Evolutionary conservation across 2,329 filamentous ascomycete species (phyloP).

Genomic region (Fusarium keratoplasticum): DNA sequence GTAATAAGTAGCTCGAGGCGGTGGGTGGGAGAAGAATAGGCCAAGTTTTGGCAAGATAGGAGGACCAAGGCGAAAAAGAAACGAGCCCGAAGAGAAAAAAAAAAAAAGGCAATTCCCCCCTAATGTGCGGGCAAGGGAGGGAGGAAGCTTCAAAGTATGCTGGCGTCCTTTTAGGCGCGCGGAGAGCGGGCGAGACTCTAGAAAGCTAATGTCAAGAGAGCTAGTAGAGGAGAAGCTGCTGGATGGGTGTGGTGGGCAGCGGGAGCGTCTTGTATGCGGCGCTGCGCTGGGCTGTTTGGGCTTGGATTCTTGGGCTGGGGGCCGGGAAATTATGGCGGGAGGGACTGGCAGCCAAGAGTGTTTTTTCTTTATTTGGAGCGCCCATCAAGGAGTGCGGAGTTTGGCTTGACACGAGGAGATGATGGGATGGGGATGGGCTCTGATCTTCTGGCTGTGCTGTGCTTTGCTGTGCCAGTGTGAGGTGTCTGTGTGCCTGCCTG

Average conservation of each 20-base stretch:
- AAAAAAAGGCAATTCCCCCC: conserved; percentile 38
- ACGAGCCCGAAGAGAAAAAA: neutral
- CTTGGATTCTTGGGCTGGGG: conserved; percentile 39
- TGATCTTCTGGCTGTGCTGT: conserved; percentile 27
- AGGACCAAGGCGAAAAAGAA: conserved; percentile 14
- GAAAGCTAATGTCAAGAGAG: conserved; percentile 38
- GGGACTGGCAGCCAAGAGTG: conserved; percentile 37
- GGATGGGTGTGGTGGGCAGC: conserved; percentile 19
- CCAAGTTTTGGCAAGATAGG: conserved; percentile 9
- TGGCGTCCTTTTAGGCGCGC: conserved; percentile 31
- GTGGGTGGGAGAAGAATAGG: conserved; percentile 29
- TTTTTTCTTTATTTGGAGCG: conserved; percentile 41
- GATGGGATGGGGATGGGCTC: conserved; percentile 7
- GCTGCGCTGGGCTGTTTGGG: conserved; percentile 28
- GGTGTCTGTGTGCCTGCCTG: conserved; percentile 22
- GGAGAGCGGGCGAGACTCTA: conserved; percentile 35
- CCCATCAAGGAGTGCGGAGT: conserved; percentile 7
- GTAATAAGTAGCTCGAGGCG: conserved; percentile 40
- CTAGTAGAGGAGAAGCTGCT: conserved; percentile 29
- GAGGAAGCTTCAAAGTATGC: conserved; percentile 30
- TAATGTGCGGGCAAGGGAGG: conserved; percentile 30
- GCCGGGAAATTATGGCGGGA: conserved; percentile 46
- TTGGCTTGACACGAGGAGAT: conserved; percentile 30
- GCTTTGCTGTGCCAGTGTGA: conserved; percentile 3
- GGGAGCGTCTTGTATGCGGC: conserved; percentile 37